Evolutionary conservation across 768 basidiomycete genomes (phyloP), one percentile per base, ranked within the genome.

Genomic region (Mycena olivaceomarginata): DNA sequence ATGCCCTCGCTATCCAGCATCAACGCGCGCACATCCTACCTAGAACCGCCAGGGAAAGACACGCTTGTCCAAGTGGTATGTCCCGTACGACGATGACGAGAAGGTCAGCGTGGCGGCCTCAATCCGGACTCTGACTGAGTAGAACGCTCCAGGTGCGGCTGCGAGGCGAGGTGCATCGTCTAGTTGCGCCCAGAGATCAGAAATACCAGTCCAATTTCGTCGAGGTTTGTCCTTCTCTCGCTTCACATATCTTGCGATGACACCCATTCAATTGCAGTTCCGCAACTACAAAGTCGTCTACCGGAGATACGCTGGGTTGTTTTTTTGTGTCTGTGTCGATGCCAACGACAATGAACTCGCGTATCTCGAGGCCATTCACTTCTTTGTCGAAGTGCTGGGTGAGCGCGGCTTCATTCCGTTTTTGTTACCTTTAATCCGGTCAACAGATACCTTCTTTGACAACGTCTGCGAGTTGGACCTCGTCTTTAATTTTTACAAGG

Each of bases 171-270:
- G 98, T 99, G 0, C 98, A 99, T 84, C 90, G 98, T 46, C 86
- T 99, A 77, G 96, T 99, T 13, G 98, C 98, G 0, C 97, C 98
- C 20, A 88, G 98, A 77, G 98, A 99, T 85, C 97, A 99, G 88
- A 99, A 99, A 87, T 98, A 99, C 80, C 98, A 99, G 85, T 98
- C 97, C 31, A 99, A 99, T 84, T 99, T 99, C 81, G 98, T 99
- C 45, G 98, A 99, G 92, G 98, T 98, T 70, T 82, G 53, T 10
- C 39, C 11, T n/a, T 3, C 15, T 15, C 20, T 25, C 31, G 7
- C 51, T 7, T 69, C 16, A 11, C 13, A 5, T 16, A 43, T 11
- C 20, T 40, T 43, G 20, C 15, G 16, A 18, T 45, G 41, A 64
- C 62, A n/a, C 20, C 18, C 40, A 48, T 16, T 7, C 5, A 15